Evolutionary conservation across 148 eudicot genomes (phyloP).

Genomic region (Limonium bicolor): DNA sequence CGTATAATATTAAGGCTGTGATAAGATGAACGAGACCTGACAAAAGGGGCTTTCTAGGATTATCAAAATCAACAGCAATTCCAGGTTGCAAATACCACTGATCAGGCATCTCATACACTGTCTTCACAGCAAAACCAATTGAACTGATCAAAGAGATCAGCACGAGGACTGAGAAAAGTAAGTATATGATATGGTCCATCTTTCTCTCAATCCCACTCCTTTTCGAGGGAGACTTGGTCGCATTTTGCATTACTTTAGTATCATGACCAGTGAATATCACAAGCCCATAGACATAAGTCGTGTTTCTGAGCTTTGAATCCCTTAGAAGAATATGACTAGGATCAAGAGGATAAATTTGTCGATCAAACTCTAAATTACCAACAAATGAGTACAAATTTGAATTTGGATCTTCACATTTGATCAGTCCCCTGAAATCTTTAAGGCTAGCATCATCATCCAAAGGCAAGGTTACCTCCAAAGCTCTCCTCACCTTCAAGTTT

Average conservation of each 20-base stretch:
- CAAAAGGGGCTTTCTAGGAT: slow-evolving; percentile 32
- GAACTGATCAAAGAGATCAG: slow-evolving; percentile 80
- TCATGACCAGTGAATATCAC: slow-evolving; percentile 86
- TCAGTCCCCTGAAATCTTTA: slow-evolving; percentile 44
- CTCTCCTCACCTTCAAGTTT: slow-evolving; percentile 76
- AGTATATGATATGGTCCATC: slow-evolving; percentile 82
- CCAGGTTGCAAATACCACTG: slow-evolving; percentile 73
- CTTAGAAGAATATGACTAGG: slow-evolving; percentile 84
- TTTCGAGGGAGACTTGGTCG: slow-evolving; percentile 79
- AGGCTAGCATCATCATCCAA: slow-evolving; percentile 55
- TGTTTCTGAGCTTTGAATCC: slow-evolving; percentile 92
- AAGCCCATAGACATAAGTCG: slow-evolving; percentile 67
- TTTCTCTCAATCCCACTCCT: slow-evolving; percentile 78
- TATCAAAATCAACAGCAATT: slow-evolving; percentile 19
- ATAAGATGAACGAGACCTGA: slow-evolving; percentile 69
- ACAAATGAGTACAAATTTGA: slow-evolving; percentile 78
- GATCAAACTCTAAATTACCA: slow-evolving; percentile 79
- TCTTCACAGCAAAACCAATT: slow-evolving; percentile 55
- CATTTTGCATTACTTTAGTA: slow-evolving; percentile 89
- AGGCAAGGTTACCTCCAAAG: slow-evolving; percentile 62
- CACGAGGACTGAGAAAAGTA: slow-evolving; percentile 68
- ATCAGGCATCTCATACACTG: slow-evolving; percentile 39
- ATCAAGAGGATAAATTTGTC: slow-evolving; percentile 70
- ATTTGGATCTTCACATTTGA: slow-evolving; percentile 85
- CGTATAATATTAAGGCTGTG: slow-evolving; percentile 85